Conservation (phyloP, 805 yeast species). For the Schwanniomyces sp. region DNA sequence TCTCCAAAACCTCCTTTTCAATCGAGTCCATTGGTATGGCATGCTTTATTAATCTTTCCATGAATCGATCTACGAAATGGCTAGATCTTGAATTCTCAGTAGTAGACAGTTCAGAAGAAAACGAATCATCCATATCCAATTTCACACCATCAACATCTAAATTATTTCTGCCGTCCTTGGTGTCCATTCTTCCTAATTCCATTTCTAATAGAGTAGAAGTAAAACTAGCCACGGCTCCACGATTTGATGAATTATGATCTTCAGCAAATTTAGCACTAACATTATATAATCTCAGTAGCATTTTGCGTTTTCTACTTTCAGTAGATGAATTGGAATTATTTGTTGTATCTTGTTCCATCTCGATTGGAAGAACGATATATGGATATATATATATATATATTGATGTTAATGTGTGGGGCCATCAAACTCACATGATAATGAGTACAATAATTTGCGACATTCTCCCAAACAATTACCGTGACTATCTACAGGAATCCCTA, state of each 20-base stretch:
- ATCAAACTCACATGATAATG: conserved; percentile 1
- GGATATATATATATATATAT: background rate
- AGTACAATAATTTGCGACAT: background rate
- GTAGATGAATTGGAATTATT: background rate
- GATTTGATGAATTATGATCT: conserved; percentile 19
- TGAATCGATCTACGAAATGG: conserved; percentile 59
- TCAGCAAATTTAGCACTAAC: conserved; percentile 26
- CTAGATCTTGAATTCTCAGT: conserved; percentile 13
- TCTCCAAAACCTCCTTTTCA: conserved; percentile 44
- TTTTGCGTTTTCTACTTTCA: conserved; percentile 8
- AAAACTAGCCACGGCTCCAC: conserved; percentile 37
- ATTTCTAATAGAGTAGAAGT: conserved; percentile 34
- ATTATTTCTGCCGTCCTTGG: background rate
- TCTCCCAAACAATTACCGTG: background rate
- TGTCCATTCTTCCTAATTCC: conserved; percentile 28
- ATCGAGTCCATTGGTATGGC: conserved; percentile 50
- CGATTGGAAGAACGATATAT: background rate
- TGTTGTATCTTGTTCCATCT: background rate
- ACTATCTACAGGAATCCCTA: background rate
- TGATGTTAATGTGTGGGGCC: background rate
- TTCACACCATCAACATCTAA: conserved; percentile 3
- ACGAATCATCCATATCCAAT: background rate
- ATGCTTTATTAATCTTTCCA: conserved; percentile 53
- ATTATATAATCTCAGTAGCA: conserved; percentile 20
- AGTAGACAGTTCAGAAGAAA: background rate